These are phyloP conservation scores for Gracilariopsis chorda DNA, from an alignment of 23 red algal genomes.

Conservation along the genomic window DNA sequence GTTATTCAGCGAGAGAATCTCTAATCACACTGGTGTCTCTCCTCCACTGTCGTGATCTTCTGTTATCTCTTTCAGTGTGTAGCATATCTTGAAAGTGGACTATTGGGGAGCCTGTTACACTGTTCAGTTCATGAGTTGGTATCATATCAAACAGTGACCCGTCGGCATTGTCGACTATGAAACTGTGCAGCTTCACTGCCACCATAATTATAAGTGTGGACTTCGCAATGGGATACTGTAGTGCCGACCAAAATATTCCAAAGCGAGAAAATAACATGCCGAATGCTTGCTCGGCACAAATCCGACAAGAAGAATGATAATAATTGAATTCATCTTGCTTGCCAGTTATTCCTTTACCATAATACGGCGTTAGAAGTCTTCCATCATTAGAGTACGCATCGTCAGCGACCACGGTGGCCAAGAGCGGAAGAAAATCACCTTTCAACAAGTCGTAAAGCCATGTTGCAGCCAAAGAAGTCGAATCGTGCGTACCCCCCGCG, in stretches of 20 bases:
- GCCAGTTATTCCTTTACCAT: background rate
- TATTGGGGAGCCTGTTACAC: no score
- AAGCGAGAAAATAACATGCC: background rate
- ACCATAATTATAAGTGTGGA: background rate
- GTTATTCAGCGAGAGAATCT: no score
- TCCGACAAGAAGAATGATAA: background rate
- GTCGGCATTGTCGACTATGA: no score
- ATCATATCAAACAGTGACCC: no score
- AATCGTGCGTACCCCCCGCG: background rate
- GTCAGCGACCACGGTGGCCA: background rate
- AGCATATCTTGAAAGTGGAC: no score
- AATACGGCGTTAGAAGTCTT: background rate
- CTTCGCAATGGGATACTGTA: background rate
- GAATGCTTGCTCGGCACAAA: constrained; percentile 11
- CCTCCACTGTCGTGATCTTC: no score
- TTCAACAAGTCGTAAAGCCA: background rate
- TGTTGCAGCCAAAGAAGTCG: background rate
- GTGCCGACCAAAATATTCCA: background rate
- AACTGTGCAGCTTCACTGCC: constrained; percentile 2
- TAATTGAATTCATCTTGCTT: background rate
- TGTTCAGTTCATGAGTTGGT: no score
- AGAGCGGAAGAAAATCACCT: background rate
- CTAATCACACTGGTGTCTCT: no score
- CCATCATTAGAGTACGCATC: background rate
- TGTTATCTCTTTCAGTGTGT: no score